Evolutionary conservation across 2,329 filamentous ascomycete genomes (phyloP), one percentile per base, ranked within the genome.

Genomic region (Eurotiales sp.): DNA sequence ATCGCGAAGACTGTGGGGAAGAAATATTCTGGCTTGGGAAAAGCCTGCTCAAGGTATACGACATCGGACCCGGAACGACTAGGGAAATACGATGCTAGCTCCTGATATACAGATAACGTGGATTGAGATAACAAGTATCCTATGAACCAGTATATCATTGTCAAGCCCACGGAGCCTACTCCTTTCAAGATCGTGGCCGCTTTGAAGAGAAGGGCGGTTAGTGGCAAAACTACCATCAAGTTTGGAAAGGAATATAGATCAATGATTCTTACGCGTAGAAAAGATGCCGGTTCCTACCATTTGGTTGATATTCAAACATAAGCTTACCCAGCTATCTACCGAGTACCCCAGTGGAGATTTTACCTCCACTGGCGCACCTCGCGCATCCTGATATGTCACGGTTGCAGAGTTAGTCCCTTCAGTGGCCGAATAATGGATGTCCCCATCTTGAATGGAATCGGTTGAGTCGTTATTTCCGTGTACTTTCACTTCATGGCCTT

Each of bases 21-120:
- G 54, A 87, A 76, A 60, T 82, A 84, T 50, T 74, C 78, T 0
- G 84, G 85, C 1, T 81, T 74, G 1, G 83, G 83, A 55, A 79
- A 88, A 0, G 82, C 80, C 59, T 87, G 84, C 57, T 87, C 84
- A 0, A 87, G 74, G 57, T 86, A 87, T 0, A 85, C 84, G 0
- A 85, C 83, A 58, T 87, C 82, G 0, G 78, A 77, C 0, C 84
- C 84, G 2, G 80, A 85, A 7, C 84, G 78, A 59, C 79, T 86
- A 0, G 84, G 83, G 53, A 87, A 87, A 55, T 83, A 86, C 1
- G 80, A 75, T 0, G 82, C 77, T 12, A 80, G 78, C 59, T 87
- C 84, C 8, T 86, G 77, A 51, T 86, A 86, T 0, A 84, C 77
- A 0, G 74, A 69, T 3, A 85, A 73, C 1, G 77, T 77, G 2